Conservation (phyloP, 202 grass and related monocot species). For the Schoenoplectus triqueter region DNA sequence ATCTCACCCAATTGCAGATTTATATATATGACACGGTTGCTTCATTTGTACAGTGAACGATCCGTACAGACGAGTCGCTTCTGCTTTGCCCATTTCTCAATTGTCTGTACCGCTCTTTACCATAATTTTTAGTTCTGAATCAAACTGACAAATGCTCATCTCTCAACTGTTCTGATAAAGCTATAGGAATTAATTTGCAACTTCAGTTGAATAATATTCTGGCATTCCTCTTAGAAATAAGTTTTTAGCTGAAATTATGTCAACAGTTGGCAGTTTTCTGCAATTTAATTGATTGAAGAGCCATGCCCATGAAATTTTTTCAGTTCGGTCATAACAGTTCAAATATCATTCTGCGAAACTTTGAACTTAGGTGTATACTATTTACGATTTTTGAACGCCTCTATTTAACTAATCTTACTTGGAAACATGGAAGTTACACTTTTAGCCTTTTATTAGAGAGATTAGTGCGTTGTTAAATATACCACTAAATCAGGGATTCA, state of each 20-base stretch:
- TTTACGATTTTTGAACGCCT: neutral
- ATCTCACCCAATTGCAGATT: neutral
- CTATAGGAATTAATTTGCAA: neutral
- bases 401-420: neutral
- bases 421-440: neutral
- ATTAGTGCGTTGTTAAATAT: neutral
- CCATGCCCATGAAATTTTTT: neutral
- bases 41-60: neutral
- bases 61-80: neutral
- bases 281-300: neutral
- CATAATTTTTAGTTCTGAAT: neutral
- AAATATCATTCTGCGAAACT: neutral
- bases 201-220: neutral
- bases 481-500: neutral
- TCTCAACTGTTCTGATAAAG: neutral
- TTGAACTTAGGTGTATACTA: neutral
- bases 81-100: neutral
- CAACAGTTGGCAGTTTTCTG: neutral
- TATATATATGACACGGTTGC: neutral
- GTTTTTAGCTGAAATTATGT: neutral
- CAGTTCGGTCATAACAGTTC: neutral
- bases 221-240: neutral
- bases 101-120: neutral
- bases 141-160: neutral
- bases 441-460: slow-evolving; percentile 5